Base-by-base conservation (phyloP, 768 basidiomycete genomes). In the Tulasnella sp. region DNA sequence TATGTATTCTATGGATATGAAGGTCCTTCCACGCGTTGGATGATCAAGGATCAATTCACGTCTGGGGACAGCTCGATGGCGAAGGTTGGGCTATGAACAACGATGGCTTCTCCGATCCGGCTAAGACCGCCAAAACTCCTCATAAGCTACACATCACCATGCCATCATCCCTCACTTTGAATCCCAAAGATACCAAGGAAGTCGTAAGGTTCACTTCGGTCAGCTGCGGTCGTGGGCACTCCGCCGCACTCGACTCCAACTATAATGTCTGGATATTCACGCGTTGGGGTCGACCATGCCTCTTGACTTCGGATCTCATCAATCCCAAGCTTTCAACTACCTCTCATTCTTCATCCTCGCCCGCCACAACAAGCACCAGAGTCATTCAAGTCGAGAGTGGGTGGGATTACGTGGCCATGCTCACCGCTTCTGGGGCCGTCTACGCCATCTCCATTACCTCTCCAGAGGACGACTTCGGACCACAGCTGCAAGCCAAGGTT, bases 11-110 rank as follows among this genome's bases (percentile, higher is more conserved):
- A 8, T 29, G 42, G n/a, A 41, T 42, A 30, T 53, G 24, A 29
- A 92, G 88, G 88, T 87, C 84, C 30, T 93, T 91, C 70, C 85
- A 91, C 66, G 89, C 87, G 1, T 71, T 93, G 42, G 87, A 92
- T 69, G 82, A 86, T 1, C 69, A 78, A 50, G 91, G 91, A 5
- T 70, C 72, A 30, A 70, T 93, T 22, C 77, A 83, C 66, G 83
- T 83, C n/a, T 93, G 91, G 88, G 92, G 88, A 25, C 78, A 81
- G 4, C 69, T 89, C 63, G 73, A 84, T 62, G 81, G 80, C 1
- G 68, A 67, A 5, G 65, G 65, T 2, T 61, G 64, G 46, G 72
- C 74, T 15, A 66, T 81, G 52, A 67, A 64, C 4, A 69, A 66
- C 60, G 80, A 83, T 61, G 82, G 83, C 0, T 85, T 80, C 70